Conservation (phyloP, 495 filamentous ascomycete genomes). For the Thermochaetoides thermophila region DNA sequence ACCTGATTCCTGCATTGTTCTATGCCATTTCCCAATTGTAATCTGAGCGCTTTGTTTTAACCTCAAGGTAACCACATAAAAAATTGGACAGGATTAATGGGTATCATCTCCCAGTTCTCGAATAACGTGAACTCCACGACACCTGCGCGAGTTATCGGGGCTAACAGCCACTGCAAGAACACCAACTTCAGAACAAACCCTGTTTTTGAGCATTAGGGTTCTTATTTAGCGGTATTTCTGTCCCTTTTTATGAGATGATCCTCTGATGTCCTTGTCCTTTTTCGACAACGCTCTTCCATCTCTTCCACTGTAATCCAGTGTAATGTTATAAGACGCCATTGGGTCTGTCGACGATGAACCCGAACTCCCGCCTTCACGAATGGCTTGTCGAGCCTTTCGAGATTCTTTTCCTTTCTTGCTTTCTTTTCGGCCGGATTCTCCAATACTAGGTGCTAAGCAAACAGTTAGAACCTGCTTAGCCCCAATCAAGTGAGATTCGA, state of each 20-base stretch:
- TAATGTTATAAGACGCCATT: constrained; percentile 7
- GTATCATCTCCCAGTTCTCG: no score
- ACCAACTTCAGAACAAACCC: no score
- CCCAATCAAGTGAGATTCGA: background rate
- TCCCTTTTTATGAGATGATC: constrained; percentile 1
- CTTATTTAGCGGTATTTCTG: no score
- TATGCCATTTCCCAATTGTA: no score
- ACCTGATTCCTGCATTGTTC: no score
- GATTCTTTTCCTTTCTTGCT: constrained; percentile 6
- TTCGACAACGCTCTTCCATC: constrained; percentile 1
- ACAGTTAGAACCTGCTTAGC: background rate
- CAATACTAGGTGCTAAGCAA: background rate
- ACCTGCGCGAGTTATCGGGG: no score
- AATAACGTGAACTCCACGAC: no score
- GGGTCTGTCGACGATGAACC: constrained; percentile 1
- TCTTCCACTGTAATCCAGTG: constrained; percentile 13
- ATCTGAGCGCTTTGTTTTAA: no score
- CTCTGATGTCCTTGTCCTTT: constrained; percentile 1
- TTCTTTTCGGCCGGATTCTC: constrained; percentile 1
- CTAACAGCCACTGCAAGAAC: no score
- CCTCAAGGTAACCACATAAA: no score
- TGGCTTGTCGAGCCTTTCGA: constrained; percentile 4
- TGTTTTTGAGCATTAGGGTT: no score
- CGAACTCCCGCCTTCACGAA: background rate
- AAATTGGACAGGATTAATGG: no score